Conservation (phyloP, 2,329 filamentous ascomycete genomes). For the Xylariaceae sp. region DNA sequence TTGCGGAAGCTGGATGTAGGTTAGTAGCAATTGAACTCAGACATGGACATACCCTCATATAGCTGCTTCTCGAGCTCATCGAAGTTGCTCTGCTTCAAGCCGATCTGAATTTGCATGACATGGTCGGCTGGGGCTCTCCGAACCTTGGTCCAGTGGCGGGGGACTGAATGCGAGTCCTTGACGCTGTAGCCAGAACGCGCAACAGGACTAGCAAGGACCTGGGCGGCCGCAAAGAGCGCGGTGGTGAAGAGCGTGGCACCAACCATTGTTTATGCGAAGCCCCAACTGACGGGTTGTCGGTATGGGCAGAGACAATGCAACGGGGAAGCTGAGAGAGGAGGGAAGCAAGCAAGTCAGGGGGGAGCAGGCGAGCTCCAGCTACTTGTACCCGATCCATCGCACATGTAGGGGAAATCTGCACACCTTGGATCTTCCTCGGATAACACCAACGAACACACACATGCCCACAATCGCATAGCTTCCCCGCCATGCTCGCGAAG, state of each 20-base stretch:
- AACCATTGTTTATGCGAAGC: conserved; percentile 20
- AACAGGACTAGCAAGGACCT: conserved; percentile 23
- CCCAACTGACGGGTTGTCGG: conserved; percentile 9
- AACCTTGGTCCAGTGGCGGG: conserved; percentile 44
- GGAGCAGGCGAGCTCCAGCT: conserved; percentile 2
- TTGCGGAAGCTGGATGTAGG: too few species aligned
- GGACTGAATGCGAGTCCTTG: conserved; percentile 51
- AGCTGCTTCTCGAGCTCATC: conserved; percentile 50
- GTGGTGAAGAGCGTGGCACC: conserved; percentile 23
- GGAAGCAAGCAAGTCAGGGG: neutral
- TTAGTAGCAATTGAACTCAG: too few species aligned
- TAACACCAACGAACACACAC: neutral
- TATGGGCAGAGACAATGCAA: conserved; percentile 1
- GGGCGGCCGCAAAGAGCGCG: conserved; percentile 21
- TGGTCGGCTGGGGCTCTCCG: conserved; percentile 42
- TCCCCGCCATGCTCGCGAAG: conserved; percentile 1
- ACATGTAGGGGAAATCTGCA: too few species aligned
- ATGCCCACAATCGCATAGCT: conserved; percentile 3
- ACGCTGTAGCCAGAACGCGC: conserved; percentile 32
- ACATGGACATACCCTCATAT: conserved; percentile 26
- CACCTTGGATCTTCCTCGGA: too few species aligned
- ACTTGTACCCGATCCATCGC: conserved; percentile 13
- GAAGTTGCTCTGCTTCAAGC: conserved; percentile 52
- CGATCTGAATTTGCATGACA: conserved; percentile 51
- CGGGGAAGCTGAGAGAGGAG: neutral